Evolutionary conservation across 169 alveolate genomes (phyloP).

Genomic region (Cryptosporidium parvum): DNA sequence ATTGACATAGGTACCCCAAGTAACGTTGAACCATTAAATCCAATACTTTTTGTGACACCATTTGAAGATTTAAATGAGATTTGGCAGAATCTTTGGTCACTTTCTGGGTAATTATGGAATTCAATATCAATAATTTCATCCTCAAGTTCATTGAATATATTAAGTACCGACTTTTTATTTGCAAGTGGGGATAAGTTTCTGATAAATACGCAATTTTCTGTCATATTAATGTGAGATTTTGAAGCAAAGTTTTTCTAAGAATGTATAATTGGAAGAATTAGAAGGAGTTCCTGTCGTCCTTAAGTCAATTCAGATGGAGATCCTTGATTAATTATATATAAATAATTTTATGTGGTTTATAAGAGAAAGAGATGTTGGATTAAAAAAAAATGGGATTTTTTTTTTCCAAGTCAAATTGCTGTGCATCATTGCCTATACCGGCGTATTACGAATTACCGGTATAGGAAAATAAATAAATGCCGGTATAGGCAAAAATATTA

Average conservation of each 20-base stretch:
- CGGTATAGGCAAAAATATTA: too few relatives aligned
- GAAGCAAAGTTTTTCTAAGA: background rate
- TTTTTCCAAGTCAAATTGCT: background rate
- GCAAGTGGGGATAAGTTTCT: constrained; percentile 70
- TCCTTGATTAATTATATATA: background rate
- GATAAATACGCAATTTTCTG: constrained; percentile 52
- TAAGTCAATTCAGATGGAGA: background rate
- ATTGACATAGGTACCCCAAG: constrained; percentile 74
- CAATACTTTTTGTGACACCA: constrained; percentile 51
- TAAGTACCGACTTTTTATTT: constrained; percentile 48
- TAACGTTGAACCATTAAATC: constrained; percentile 61
- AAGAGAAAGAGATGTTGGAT: background rate
- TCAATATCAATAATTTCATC: constrained; percentile 31
- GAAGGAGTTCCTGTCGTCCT: background rate
- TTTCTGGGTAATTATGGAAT: constrained; percentile 47
- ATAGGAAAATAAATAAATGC: background rate
- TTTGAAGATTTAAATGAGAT: constrained; percentile 50
- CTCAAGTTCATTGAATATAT: constrained; percentile 21
- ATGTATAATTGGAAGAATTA: background rate
- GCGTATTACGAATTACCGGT: background rate
- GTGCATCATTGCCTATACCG: constrained; percentile 13
- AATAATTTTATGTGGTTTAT: too few relatives aligned
- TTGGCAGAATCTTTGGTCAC: constrained; percentile 67
- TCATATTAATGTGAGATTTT: background rate
- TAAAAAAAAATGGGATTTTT: background rate